Evolutionary conservation across 306 rosid genomes (phyloP).

Genomic region (Corylus americana): DNA sequence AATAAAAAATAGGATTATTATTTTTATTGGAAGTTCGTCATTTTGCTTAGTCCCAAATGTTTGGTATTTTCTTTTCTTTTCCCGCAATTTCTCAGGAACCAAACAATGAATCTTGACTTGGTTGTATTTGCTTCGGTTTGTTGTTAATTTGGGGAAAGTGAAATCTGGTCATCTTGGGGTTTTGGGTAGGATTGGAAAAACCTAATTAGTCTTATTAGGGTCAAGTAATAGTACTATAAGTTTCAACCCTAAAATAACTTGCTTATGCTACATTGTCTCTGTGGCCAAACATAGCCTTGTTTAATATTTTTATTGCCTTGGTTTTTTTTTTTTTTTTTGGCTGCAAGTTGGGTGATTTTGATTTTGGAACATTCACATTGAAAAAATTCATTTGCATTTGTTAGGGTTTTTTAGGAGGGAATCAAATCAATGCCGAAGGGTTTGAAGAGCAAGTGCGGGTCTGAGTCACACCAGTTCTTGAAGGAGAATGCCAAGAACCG

Average conservation of each 20-base stretch:
- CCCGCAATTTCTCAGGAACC: not conserved
- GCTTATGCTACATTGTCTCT: not conserved
- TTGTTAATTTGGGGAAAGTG: too few species aligned
- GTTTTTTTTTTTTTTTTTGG: not conserved
- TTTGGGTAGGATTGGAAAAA: not conserved
- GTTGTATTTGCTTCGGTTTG: too few species aligned
- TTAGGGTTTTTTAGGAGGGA: slow-evolving; percentile 33
- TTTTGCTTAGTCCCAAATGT: not conserved
- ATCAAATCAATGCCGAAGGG: slow-evolving; percentile 63
- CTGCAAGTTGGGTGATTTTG: not conserved
- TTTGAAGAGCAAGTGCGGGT: slow-evolving; percentile 61
- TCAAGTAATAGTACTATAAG: not conserved
- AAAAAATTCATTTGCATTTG: slow-evolving; percentile 3
- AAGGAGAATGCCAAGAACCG: slow-evolving; percentile 83
- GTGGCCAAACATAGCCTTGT: not conserved
- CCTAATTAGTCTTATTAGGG: not conserved
- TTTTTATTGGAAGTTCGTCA: too few species aligned
- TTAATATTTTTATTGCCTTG: not conserved
- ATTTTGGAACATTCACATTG: not conserved
- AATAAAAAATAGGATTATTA: too few species aligned
- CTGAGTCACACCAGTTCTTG: slow-evolving; percentile 62
- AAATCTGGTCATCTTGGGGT: not conserved
- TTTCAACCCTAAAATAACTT: not conserved
- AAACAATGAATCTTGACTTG: not conserved
- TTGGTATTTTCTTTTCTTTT: not conserved